Conservation (phyloP, 1,284 basidiomycete species). For the Sporisorium reilianum region DNA sequence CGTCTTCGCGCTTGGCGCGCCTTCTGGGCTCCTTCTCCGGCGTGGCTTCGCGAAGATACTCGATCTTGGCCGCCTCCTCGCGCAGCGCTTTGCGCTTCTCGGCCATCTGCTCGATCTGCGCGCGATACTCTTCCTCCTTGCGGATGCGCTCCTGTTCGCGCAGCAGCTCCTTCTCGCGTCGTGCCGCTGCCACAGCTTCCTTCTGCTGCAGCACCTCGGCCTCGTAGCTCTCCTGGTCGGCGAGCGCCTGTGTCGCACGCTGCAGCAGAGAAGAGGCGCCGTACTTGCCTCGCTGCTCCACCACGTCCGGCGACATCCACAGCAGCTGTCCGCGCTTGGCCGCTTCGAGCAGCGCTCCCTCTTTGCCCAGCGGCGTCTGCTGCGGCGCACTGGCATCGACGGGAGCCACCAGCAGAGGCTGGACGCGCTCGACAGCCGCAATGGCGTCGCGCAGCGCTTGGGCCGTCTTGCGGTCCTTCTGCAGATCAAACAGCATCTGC, state of each 20-base stretch:
- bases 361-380: conserved; percentile 29
- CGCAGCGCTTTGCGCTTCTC: conserved; percentile 57
- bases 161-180: conserved; percentile 55
- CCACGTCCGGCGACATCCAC: conserved; percentile 63
- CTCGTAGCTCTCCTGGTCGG: conserved; percentile 59
- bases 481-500: conserved; percentile 65
- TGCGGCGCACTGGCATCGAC: conserved; percentile 14
- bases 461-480: conserved; percentile 49
- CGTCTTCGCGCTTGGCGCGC: conserved; percentile 39
- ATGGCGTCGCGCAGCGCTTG: conserved; percentile 56
- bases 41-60: conserved; percentile 55
- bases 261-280: conserved; percentile 60
- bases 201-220: conserved; percentile 48
- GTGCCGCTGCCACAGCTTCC: conserved; percentile 51
- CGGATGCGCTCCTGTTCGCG: conserved; percentile 55
- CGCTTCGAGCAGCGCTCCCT: conserved; percentile 51
- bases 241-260: conserved; percentile 45
- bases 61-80: conserved; percentile 62
- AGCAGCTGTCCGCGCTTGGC: conserved; percentile 56
- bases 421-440: conserved; percentile 51
- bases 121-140: conserved; percentile 58
- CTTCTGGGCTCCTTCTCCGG: conserved; percentile 49
- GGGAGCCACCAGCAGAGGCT: conserved; percentile 39
- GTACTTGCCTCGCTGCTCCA: conserved; percentile 67
- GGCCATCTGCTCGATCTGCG: conserved; percentile 59